Evolutionary conservation across 2,329 filamentous ascomycete genomes (phyloP), one percentile per base, ranked within the genome.

Genomic region (Scedosporium apiospermum): DNA sequence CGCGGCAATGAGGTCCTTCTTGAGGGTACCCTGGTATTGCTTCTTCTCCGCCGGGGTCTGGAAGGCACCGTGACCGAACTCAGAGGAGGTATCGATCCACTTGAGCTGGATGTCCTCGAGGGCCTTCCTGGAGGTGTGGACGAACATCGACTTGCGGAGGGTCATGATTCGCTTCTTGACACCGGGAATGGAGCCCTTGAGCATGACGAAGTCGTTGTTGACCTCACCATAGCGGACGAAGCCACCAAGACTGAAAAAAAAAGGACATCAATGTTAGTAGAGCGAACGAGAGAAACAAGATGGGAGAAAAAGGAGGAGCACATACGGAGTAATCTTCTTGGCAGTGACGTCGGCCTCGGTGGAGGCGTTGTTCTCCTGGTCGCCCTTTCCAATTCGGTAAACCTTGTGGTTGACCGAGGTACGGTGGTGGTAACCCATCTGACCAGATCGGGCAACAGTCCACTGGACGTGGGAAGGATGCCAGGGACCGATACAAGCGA

Each of bases 321-420:
- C 93, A 78, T 95, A 98, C 93, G 93, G 93, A 78, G 93, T 98
- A 80, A 99, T 99, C 78, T 86, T 88, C 90, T 99, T 99, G 90
- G 97, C 97, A 83, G 93, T 96, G 77, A 96, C 87, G 76, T 99
- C 95, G 76, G 93, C 88, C 69, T 97, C 91, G 69, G 95, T 99
- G 64, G 93, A 90, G 73, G 91, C 95, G 82, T 92, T 97, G 79
- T 88, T 88, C 77, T 95, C 91, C 74, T 95, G 91, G 70, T 85
- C 84, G 73, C 86, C 93, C 88, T 95, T 96, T 77, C 93, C 95
- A 72, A 99, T 90, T 71, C 95, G 91, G 91, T 98, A 99, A 77
- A 99, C 82, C 90, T 99, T 99, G 91, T 99, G 95, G 90, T 99
- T 99, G 85, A 95, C 90, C 68, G 95, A 98, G 76, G 95, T 99